Base-by-base conservation (phyloP, 2,329 filamentous ascomycete genomes). In the Fonsecaea erecta region DNA sequence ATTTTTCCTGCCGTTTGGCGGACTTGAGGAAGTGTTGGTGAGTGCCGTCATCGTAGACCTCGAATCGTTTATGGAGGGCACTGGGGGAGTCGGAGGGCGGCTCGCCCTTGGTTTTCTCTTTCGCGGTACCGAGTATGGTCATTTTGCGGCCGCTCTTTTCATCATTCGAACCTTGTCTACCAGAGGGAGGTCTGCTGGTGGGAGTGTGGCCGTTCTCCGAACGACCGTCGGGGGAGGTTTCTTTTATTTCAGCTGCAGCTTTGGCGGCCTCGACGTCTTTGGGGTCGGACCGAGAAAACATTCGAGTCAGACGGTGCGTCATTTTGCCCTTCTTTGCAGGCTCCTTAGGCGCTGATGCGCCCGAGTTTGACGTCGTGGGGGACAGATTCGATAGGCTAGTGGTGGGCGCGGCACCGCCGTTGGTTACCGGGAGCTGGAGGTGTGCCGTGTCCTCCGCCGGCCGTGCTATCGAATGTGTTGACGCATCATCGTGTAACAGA, bases 11-110 rank as follows among this genome's bases (percentile, higher is more conserved):
- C 63, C 95, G 87, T 76, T 92, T 92, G 66, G 91, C 91, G 67
- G 91, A 93, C 80, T 92, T 95, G 69, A 99, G 87, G 72, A 92
- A 87, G 76, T 99, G 95, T 73, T 91, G 89, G 74, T 99, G 95
- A 37, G 88, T 85, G 69, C 91, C 91, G 68, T 89, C 85, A 1
- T 85, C 79, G 55, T 84, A 79, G 24, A 82, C 68, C 77, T 87
- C 86, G 75, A 88, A 90, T 40, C 87, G 77, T 68, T 78, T 81
- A 66, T 77, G 72, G 1, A 69, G 66, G 32, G 58, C 56, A 62
- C 65, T 35, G 40, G 63, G 28, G 4, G 52, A 24, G 26, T 71
- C 68, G 2, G 64, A 48, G 2, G 71, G 66, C 8, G 70, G 66
- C 48, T 72, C 71, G 55, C 79, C 76, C 68, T 79, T 77, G 35